Evolutionary conservation across 1,139 yeast genomes (phyloP).

Genomic region (Meyerozyma guilliermondii): DNA sequence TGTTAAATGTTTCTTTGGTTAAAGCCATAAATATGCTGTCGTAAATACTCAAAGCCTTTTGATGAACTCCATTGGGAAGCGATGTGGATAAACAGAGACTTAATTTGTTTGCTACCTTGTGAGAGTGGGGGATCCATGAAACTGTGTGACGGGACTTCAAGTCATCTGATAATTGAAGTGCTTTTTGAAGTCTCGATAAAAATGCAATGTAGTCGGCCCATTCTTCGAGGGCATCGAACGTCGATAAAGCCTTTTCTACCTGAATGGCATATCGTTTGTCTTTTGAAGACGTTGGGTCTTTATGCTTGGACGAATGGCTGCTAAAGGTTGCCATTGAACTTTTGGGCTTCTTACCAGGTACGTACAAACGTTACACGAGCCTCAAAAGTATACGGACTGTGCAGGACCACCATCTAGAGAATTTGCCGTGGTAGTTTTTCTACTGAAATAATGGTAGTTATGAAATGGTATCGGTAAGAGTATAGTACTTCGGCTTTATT

Average conservation of each 20-base stretch:
- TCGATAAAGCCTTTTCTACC: constrained; percentile 67
- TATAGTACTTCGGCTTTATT: neutral
- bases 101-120: constrained; percentile 44
- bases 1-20: constrained; percentile 45
- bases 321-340: neutral
- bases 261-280: constrained; percentile 64
- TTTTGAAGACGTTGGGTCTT: constrained; percentile 32
- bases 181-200: constrained; percentile 70
- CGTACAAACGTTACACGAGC: neutral
- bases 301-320: neutral
- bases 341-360: neutral
- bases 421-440: no score
- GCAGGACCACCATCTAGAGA: no score
- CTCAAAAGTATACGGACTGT: neutral
- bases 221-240: constrained; percentile 85
- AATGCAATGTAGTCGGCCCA: constrained; percentile 99
- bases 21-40: constrained; percentile 61
- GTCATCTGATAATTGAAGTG: constrained; percentile 39
- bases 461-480: no score
- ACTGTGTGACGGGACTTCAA: constrained; percentile 31
- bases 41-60: constrained; percentile 77
- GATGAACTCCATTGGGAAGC: constrained; percentile 94
- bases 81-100: constrained; percentile 69
- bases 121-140: constrained; percentile 35
- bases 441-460: no score